Evolutionary conservation across 2,329 filamentous ascomycete species (phyloP).

Genomic region (Alternaria sp.): DNA sequence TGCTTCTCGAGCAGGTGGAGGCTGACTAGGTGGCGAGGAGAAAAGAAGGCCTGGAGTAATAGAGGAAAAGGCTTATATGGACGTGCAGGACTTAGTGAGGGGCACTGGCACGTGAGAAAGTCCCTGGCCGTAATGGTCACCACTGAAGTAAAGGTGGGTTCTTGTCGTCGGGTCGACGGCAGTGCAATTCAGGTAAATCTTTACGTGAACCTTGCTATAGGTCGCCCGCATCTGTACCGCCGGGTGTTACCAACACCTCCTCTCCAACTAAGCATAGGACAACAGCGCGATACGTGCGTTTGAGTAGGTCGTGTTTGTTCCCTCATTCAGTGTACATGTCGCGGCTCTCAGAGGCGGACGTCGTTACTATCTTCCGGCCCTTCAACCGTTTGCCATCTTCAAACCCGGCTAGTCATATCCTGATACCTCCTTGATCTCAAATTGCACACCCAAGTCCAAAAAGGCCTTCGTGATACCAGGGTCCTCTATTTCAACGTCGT

Average conservation of each 20-base stretch:
- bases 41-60: neutral
- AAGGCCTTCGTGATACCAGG: neutral
- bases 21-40: no score
- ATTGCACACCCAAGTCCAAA: slow-evolving; percentile 6
- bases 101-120: neutral
- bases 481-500: no score
- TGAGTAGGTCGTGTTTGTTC: neutral
- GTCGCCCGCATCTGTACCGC: neutral
- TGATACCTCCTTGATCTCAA: neutral
- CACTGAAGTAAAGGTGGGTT: neutral
- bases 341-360: neutral
- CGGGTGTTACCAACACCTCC: no score
- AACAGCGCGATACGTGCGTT: neutral
- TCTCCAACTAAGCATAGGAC: no score
- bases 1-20: neutral
- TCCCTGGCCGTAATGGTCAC: neutral
- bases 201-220: neutral
- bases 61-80: neutral
- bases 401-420: no score
- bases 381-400: neutral
- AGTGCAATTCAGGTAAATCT: no score
- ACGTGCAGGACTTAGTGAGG: neutral
- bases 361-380: neutral
- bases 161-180: neutral
- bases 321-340: neutral